phyloP scores from a whole-genome alignment of 768 basidiomycete species.

The Kwoniella sp. region DNA sequence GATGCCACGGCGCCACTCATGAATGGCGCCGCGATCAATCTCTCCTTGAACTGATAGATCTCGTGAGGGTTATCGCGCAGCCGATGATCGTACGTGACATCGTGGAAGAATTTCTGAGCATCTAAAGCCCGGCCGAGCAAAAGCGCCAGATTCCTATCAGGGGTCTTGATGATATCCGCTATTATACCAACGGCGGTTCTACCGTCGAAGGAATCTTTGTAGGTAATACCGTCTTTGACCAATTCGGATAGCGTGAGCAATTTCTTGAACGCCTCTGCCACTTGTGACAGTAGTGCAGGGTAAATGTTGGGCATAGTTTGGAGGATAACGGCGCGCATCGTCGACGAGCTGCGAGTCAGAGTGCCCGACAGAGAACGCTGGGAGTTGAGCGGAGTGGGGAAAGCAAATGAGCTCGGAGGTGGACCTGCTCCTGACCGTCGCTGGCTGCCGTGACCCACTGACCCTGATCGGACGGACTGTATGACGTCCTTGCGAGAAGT shows the following conservation, averaged over 20 bases:
- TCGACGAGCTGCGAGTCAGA: conserved; percentile 38
- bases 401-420: conserved; percentile 36
- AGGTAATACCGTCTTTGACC: conserved; percentile 91
- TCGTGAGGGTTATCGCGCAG: conserved; percentile 84
- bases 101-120: conserved; percentile 98
- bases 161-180: conserved; percentile 96
- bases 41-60: conserved; percentile 88
- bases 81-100: conserved; percentile 97
- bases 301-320: conserved; percentile 78
- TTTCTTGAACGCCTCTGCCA: conserved; percentile 88
- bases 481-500: conserved; percentile 37
- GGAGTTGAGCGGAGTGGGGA: conserved; percentile 44
- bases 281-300: conserved; percentile 92
- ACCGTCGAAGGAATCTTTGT: conserved; percentile 95
- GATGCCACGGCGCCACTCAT: conserved; percentile 60
- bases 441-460: conserved; percentile 38
- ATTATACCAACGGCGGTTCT: conserved; percentile 96
- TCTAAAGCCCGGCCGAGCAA: conserved; percentile 94
- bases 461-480: conserved; percentile 44
- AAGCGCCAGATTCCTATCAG: conserved; percentile 91
- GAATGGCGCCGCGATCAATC: conserved; percentile 76
- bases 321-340: conserved; percentile 55
- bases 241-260: conserved; percentile 76
- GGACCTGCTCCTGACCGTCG: conserved; percentile 15
- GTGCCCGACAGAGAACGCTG: conserved; percentile 40